Conservation (phyloP, 2,329 filamentous ascomycete species). For the Trichoderma afroharzianum region DNA sequence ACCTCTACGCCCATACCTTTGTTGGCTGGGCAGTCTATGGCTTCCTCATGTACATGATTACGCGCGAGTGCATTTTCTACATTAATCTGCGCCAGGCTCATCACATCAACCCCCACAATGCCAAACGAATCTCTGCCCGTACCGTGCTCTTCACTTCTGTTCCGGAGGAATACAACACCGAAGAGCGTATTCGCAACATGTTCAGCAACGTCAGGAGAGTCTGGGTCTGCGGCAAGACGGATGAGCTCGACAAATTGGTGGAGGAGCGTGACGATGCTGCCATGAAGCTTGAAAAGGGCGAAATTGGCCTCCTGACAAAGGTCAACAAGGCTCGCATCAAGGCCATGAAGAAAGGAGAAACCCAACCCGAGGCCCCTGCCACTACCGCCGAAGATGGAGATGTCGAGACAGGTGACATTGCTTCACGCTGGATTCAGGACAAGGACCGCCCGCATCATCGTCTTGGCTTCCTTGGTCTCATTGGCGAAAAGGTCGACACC, state of each 20-base stretch:
- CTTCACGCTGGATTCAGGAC: constrained; percentile 62
- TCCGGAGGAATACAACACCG: constrained; percentile 70
- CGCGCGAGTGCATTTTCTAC: constrained; percentile 87
- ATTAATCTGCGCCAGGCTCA: constrained; percentile 94
- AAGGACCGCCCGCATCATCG: constrained; percentile 70
- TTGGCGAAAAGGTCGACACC: constrained; percentile 70
- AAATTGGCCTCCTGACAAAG: constrained; percentile 74
- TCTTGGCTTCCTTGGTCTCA: constrained; percentile 58
- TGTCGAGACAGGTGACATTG: constrained; percentile 59
- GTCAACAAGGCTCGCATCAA: constrained; percentile 38
- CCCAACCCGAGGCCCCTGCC: constrained; percentile 28
- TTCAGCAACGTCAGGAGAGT: constrained; percentile 80
- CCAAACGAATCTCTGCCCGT: constrained; percentile 79
- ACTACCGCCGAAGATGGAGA: constrained; percentile 31
- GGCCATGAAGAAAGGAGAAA: constrained; percentile 32
- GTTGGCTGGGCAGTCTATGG: constrained; percentile 79
- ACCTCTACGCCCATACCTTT: constrained; percentile 76
- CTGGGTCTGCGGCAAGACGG: constrained; percentile 76
- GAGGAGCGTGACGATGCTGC: constrained; percentile 71
- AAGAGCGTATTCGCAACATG: constrained; percentile 67
- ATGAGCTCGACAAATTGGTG: constrained; percentile 72
- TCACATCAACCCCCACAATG: constrained; percentile 77
- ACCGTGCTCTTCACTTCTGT: constrained; percentile 93
- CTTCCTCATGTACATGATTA: constrained; percentile 86
- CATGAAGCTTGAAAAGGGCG: constrained; percentile 75